Evolutionary conservation across 208 protist species (phyloP).

Genomic region (Trypanosoma mega): DNA sequence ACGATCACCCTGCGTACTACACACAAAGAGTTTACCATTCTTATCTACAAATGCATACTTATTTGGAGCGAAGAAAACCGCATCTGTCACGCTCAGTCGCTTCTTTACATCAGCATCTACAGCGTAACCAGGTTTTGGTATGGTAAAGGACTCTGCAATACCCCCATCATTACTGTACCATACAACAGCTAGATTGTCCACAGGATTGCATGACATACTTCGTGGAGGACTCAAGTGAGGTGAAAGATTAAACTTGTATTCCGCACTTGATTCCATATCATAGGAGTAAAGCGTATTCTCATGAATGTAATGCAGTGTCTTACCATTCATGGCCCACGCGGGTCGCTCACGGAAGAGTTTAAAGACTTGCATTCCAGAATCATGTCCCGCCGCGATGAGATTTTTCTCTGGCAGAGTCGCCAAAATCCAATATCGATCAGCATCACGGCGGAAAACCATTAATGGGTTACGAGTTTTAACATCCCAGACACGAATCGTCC

Average conservation of each 20-base stretch:
- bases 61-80: conserved; percentile 95
- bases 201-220: conserved; percentile 67
- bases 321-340: conserved; percentile 51
- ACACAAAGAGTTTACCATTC: conserved; percentile 80
- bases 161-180: conserved; percentile 42
- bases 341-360: conserved; percentile 97
- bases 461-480: conserved; percentile 62
- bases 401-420: conserved; percentile 92
- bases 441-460: conserved; percentile 93
- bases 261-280: conserved; percentile 43
- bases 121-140: conserved; percentile 29
- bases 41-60: conserved; percentile 94
- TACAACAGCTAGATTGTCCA: conserved; percentile 42
- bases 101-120: conserved; percentile 50
- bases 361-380: conserved; percentile 97
- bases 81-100: conserved; percentile 46
- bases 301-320: conserved; percentile 57
- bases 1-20: conserved; percentile 78
- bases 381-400: conserved; percentile 97
- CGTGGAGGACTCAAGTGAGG: conserved; percentile 48
- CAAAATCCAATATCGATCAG: conserved; percentile 98
- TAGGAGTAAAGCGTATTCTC: conserved; percentile 47
- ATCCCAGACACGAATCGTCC: conserved; percentile 94
- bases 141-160: conserved; percentile 31
- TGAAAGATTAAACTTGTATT: conserved; percentile 30